Percentiles rank a stretch among this genome's conserved stretches.
Evolutionary conservation across 352 stramenopile genomes (phyloP).

Genomic region (Achlya hypogyna): DNA sequence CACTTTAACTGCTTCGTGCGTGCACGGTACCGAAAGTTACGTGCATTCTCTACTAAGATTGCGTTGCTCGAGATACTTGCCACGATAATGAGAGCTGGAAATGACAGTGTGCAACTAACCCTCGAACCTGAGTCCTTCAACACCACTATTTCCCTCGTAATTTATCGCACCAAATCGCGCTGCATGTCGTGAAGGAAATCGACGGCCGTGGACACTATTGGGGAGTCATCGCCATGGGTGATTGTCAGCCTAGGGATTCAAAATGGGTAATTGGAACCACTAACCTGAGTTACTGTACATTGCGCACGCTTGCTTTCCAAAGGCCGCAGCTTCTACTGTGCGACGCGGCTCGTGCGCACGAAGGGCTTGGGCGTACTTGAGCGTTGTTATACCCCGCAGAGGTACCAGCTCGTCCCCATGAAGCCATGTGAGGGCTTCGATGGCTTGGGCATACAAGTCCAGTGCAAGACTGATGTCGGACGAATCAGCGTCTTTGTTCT

Average conservation of each 20-base stretch:
- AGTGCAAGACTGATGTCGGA: neutral
- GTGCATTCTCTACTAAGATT: no score
- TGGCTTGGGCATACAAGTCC: neutral
- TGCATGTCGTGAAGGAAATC: neutral
- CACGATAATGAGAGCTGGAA: no score
- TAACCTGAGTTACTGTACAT: no score
- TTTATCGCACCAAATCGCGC: no score
- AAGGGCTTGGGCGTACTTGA: conserved; percentile 5
- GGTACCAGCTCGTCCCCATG: neutral
- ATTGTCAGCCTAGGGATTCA: conserved; percentile 2
- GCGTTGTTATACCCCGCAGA: neutral
- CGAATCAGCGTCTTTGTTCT: no score
- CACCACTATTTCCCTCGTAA: no score
- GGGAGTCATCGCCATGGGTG: neutral
- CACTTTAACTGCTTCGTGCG: no score
- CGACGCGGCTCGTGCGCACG: neutral
- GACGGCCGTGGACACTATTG: neutral
- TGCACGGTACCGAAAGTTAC: no score
- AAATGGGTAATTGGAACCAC: no score
- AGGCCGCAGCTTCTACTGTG: neutral
- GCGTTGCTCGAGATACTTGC: no score
- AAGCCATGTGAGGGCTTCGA: neutral
- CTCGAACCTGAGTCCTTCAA: no score
- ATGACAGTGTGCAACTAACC: no score
- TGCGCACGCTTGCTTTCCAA: neutral